A percentile compares a stretch with the other conserved stretches of the same genome.
Conservation (phyloP, 2,329 filamentous ascomycete genomes). For the Cercospora berteroae region DNA sequence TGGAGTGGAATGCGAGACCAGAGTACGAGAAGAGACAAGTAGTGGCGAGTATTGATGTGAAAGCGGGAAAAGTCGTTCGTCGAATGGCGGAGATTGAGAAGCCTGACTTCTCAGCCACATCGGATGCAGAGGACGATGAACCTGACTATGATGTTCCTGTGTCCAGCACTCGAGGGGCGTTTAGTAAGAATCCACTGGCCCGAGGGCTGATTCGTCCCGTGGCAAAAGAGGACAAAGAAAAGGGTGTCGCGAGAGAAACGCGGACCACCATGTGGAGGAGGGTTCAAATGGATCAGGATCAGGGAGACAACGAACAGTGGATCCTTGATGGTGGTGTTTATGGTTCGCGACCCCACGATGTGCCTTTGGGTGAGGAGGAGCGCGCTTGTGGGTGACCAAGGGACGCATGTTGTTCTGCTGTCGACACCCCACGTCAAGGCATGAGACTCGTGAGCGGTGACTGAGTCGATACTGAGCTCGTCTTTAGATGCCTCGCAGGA, state of each 20-base stretch:
- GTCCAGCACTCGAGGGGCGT: conserved; percentile 52
- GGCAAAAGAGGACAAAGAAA: conserved; percentile 52
- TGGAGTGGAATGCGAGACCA: conserved; percentile 80
- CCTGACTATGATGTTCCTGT: conserved; percentile 29
- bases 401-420: not conserved
- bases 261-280: conserved; percentile 46
- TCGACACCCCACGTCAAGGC: not conserved
- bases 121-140: conserved; percentile 41
- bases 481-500: not conserved
- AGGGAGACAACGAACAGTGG: conserved; percentile 51
- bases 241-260: conserved; percentile 44
- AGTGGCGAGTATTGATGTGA: conserved; percentile 80
- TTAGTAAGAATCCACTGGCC: conserved; percentile 67
- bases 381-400: conserved; percentile 13
- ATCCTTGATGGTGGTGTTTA: conserved; percentile 54
- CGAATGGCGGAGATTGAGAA: conserved; percentile 62
- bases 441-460: not conserved
- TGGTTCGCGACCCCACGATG: conserved; percentile 33
- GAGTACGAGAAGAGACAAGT: conserved; percentile 87
- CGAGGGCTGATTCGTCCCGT: conserved; percentile 65
- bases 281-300: conserved; percentile 53
- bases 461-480: not conserved
- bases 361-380: conserved; percentile 12
- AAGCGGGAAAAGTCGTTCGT: conserved; percentile 71
- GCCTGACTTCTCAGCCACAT: conserved; percentile 53